phyloP scores from a whole-genome alignment of 768 basidiomycete genomes.

The Trametes cubensis region DNA sequence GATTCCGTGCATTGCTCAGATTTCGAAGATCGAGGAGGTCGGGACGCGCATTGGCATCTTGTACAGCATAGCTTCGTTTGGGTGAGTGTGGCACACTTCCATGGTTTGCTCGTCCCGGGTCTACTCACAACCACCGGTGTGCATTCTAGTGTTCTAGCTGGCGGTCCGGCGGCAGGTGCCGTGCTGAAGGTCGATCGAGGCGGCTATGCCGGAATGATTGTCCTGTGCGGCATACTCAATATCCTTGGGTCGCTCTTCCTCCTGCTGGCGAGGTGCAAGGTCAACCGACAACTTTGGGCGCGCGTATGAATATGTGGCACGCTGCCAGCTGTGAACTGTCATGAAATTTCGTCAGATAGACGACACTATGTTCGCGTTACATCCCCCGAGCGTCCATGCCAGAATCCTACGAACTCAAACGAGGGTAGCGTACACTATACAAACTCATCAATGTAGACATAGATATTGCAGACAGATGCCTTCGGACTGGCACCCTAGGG shows the following conservation, averaged over 20 bases:
- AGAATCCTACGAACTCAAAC: no score
- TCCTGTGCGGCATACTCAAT: slow-evolving; percentile 59
- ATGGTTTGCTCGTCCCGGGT: no score
- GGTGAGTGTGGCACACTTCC: slow-evolving; percentile 57
- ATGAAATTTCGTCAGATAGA: not conserved
- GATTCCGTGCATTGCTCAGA: slow-evolving; percentile 39
- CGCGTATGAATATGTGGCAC: slow-evolving; percentile 1
- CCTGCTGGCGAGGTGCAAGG: slow-evolving; percentile 38
- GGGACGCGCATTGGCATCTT: slow-evolving; percentile 65
- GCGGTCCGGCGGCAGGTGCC: slow-evolving; percentile 54
- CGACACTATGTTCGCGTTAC: no score
- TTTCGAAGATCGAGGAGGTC: slow-evolving; percentile 59
- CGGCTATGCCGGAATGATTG: slow-evolving; percentile 51
- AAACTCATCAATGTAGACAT: no score
- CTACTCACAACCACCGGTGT: no score
- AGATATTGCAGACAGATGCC: no score
- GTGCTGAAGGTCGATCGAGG: slow-evolving; percentile 52
- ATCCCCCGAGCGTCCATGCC: no score
- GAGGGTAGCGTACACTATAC: no score
- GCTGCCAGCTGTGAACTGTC: not conserved
- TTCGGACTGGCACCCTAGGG: no score
- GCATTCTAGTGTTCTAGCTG: slow-evolving; percentile 24
- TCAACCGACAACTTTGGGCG: slow-evolving; percentile 3
- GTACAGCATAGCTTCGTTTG: slow-evolving; percentile 65
- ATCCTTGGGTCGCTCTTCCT: slow-evolving; percentile 61